A percentile compares a stretch with the other conserved stretches of the same genome.
phyloP scores from a whole-genome alignment of 148 eudicot species.

The Chenopodium album region DNA sequence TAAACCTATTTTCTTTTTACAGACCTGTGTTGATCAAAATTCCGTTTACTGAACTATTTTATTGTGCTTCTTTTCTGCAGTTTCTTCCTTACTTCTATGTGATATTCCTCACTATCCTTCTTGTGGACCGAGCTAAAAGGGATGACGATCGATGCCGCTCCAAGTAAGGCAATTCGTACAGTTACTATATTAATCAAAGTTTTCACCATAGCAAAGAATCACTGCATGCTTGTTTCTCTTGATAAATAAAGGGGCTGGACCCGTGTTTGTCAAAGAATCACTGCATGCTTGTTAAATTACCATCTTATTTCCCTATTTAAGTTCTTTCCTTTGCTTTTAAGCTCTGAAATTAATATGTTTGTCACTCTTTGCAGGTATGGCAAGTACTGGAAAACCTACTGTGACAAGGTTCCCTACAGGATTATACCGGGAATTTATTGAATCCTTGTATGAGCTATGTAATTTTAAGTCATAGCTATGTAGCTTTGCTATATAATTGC shows the following conservation, averaged over 20 bases:
- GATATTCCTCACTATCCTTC: constrained; percentile 78
- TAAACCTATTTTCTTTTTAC: too few relatives aligned
- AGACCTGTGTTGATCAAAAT: background rate
- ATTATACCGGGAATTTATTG: constrained; percentile 84
- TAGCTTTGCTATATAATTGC: background rate
- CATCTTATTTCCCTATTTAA: background rate
- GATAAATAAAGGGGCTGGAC: background rate
- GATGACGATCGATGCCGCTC: constrained; percentile 90
- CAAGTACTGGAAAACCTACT: constrained; percentile 91
- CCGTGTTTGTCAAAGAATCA: too few relatives aligned
- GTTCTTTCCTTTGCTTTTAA: background rate
- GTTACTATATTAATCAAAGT: background rate
- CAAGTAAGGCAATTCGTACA: constrained; percentile 55
- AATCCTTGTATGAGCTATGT: constrained; percentile 13
- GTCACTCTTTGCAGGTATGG: constrained; percentile 66
- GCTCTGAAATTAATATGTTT: background rate
- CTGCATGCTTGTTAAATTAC: background rate
- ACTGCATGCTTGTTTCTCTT: background rate
- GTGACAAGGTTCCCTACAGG: constrained; percentile 81
- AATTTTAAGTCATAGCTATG: background rate
- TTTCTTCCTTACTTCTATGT: constrained; percentile 94
- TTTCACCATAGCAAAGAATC: background rate
- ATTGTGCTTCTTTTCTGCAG: constrained; percentile 37
- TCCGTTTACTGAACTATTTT: background rate
- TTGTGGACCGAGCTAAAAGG: constrained; percentile 86